Base-by-base conservation (phyloP, 495 filamentous ascomycete genomes). In the Evernia prunastri region DNA sequence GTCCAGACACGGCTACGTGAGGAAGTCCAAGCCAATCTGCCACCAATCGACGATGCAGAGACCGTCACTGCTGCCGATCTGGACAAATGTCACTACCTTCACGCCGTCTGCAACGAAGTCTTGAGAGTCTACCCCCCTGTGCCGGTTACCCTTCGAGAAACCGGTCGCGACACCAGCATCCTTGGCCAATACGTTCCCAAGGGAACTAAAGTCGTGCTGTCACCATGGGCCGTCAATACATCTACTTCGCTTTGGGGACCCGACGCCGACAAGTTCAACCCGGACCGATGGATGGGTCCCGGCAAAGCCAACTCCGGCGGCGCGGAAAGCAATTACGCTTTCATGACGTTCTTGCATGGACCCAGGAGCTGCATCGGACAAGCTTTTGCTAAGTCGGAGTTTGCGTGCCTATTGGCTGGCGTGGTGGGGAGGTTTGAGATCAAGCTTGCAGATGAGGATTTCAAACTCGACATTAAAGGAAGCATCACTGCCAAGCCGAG, bases 331-430 rank as follows among this genome's bases (percentile, higher is more conserved):
- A 89, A 89, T 69, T 84, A 84, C 67, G 85, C 88, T 0, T 90
- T 91, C 61, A 82, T 96, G 68, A 92, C 91, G 0, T 96, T 96
- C 72, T 83, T 89, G 57, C 84, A 91, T 64, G 92, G 92, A 0
- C 90, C 91, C 4, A 78, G 90, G 23, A 82, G 86, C 42, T 96
- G 91, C 69, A 91, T 96, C 49, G 91, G 91, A 25, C 79, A 84
- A 73, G 79, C 80, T 3, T 98, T 98, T 75, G 89, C 92, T 0
- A 88, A 85, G 74, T 79, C 85, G 0, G 94, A 97, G 79, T 89
- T 95, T 72, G 89, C 88, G 11, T 90, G 85, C 70, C 74, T 96
- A 67, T 65, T 98, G 57, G 92, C 91, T 59, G 81, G 82, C 5
- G 80, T 86, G 75, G 84, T 93, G 25, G 90, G 90, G 18, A 78